phyloP scores from a whole-genome alignment of 257 asterid genomes.

The Ilex aquifolium region DNA sequence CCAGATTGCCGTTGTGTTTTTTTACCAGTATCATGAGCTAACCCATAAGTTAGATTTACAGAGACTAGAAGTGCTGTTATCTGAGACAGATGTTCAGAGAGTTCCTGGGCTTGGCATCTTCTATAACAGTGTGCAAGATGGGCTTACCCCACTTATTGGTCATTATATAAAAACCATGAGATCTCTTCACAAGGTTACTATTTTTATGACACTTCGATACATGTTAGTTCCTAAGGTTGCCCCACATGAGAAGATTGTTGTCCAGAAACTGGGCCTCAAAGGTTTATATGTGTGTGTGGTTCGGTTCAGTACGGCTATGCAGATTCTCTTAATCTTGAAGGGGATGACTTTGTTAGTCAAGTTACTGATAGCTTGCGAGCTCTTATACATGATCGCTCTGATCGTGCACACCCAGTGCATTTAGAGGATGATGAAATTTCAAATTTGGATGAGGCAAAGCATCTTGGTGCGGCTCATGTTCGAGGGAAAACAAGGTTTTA shows the following conservation, averaged over 20 bases:
- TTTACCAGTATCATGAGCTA: constrained; percentile 6
- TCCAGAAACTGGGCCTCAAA: constrained; percentile 19
- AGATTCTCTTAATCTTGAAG: constrained; percentile 20
- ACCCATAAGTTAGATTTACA: constrained; percentile 23
- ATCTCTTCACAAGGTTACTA: constrained; percentile 27
- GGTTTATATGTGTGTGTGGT: constrained; percentile 26
- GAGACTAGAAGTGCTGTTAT: constrained; percentile 14
- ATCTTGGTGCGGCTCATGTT: constrained; percentile 28
- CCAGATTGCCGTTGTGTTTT: no score
- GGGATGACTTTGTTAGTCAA: constrained; percentile 22
- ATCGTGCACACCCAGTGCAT: background rate
- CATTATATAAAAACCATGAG: constrained; percentile 28
- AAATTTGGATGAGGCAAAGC: constrained; percentile 26
- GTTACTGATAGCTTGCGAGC: constrained; percentile 12
- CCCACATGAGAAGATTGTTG: constrained; percentile 16
- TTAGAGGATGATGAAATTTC: constrained; percentile 13
- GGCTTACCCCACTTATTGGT: constrained; percentile 30
- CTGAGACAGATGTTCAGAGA: constrained; percentile 28
- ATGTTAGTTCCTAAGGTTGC: constrained; percentile 28
- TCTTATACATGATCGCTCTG: constrained; percentile 5
- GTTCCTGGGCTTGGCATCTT: constrained; percentile 37
- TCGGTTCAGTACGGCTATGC: constrained; percentile 37
- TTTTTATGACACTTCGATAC: constrained; percentile 25
- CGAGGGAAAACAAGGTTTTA: constrained; percentile 35
- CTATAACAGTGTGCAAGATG: constrained; percentile 30